A percentile compares a stretch with the other conserved stretches of the same genome.
Evolutionary conservation across 2,329 filamentous ascomycete species (phyloP).

Genomic region (Apiospora saccharicola): DNA sequence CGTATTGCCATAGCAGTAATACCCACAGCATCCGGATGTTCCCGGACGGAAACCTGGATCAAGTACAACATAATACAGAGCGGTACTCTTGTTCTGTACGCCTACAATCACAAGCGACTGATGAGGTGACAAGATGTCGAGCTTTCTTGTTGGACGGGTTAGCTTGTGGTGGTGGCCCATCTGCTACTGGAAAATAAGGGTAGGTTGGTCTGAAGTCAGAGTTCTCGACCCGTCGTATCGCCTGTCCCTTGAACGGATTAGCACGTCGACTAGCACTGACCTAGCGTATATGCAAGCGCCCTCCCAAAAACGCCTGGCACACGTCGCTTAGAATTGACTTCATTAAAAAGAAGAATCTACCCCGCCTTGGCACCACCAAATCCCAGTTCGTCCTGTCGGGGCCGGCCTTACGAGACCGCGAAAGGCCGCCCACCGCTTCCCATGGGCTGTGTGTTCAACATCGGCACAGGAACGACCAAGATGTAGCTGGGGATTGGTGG

Average conservation of each 20-base stretch:
- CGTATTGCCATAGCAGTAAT: background rate
- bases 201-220: conserved; percentile 5
- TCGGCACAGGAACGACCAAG: no score
- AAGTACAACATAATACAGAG: background rate
- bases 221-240: background rate
- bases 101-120: background rate
- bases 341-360: background rate
- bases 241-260: background rate
- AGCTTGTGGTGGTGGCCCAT: background rate
- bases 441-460: background rate
- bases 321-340: background rate
- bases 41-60: background rate
- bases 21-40: background rate
- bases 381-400: conserved; percentile 7
- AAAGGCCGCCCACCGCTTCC: background rate
- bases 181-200: background rate
- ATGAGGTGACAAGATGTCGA: background rate
- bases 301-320: background rate
- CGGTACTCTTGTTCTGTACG: background rate
- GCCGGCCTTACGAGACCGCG: background rate
- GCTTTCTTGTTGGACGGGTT: background rate
- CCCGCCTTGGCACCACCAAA: background rate
- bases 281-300: conserved; percentile 6
- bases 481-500: background rate
- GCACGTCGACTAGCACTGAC: background rate